Evolutionary conservation across 306 rosid species (phyloP), one percentile per base, ranked within the genome.

Genomic region (Trifolium repens): DNA sequence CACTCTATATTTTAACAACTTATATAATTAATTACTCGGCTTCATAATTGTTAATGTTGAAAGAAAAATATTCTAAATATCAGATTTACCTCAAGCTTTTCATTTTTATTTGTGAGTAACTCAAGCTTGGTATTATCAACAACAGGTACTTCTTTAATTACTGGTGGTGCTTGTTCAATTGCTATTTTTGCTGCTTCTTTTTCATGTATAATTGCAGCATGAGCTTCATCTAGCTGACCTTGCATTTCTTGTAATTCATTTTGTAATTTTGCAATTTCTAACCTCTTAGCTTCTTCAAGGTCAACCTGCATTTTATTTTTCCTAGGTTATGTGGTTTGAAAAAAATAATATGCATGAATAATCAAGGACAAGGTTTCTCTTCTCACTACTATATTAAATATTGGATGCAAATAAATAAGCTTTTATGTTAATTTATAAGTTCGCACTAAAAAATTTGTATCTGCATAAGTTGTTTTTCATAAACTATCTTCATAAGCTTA

Each of bases 101-200:
- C 90, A 72, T 88, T 92, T 71, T 86, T 86, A 84, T 80, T 80
- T 80, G 75, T 84, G 81, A 92, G 83, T 63, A 86, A 58, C 75
- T 90, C 94, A n/a, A 92, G 81, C 86, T 87, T 88, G 34, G 94
- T 85, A 64, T 88, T 77, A 58, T 92, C 97, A 43, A 88, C 91
- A 46, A 90, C 91, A 44, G 91, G 91, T 13, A 92, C 97, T 79
- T 92, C 93, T 85, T 92, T 92, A 76, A 90, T 87, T 75, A 90
- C 87, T 8, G 97, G 92, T 39, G 96, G 97, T 62, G 97, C 97
- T 75, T 89, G 87, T 73, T 87, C 97, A 67, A 92, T 90, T 53
- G 96, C 96, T 72, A 92, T 54, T 77, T 84, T 92, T 68, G 96
- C 97, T 9, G 92, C 97, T 84, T 92, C 97, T 80, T 84, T 92